A percentile compares a stretch with the other conserved stretches of the same genome.
These are phyloP conservation scores for Scutellaria minor DNA, from an alignment of 257 asterid genomes.

Conservation along the genomic window DNA sequence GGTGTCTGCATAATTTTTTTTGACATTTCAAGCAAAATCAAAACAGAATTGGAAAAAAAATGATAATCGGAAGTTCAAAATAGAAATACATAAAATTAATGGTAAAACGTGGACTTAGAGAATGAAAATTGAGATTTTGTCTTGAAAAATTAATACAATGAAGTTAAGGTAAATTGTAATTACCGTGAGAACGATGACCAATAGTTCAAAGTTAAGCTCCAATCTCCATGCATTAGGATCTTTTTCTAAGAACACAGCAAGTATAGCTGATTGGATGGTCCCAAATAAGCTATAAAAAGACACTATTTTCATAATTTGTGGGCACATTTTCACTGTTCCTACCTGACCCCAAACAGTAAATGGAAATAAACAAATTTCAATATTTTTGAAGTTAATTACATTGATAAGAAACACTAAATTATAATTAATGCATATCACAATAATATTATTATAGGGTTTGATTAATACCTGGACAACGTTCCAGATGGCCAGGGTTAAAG, in stretches of 20 bases:
- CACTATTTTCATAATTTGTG: slow-evolving; percentile 69
- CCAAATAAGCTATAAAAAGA: slow-evolving; percentile 73
- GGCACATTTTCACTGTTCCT: slow-evolving; percentile 66
- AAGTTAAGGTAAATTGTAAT: slow-evolving; percentile 10
- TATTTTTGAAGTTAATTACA: background rate
- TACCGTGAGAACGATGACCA: slow-evolving; percentile 68
- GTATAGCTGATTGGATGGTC: slow-evolving; percentile 57
- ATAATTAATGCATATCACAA: background rate
- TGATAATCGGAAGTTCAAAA: too few relatives aligned
- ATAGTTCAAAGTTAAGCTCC: slow-evolving; percentile 54
- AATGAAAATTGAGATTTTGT: too few relatives aligned
- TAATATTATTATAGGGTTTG: background rate
- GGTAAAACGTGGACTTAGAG: too few relatives aligned
- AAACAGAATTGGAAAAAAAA: too few relatives aligned
- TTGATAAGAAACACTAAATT: too few relatives aligned
- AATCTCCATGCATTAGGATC: slow-evolving; percentile 64
- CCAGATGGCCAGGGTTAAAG: slow-evolving; percentile 63
- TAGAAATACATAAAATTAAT: too few relatives aligned
- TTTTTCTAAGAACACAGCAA: slow-evolving; percentile 56
- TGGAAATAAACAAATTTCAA: background rate
- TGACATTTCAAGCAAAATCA: too few relatives aligned
- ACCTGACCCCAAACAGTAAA: slow-evolving; percentile 47
- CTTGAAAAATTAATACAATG: background rate
- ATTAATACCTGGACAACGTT: slow-evolving; percentile 63
- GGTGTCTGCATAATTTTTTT: too few relatives aligned